These are phyloP conservation scores for Plectranthus barbatus DNA, from an alignment of 257 asterid genomes.

Conservation along the genomic window DNA sequence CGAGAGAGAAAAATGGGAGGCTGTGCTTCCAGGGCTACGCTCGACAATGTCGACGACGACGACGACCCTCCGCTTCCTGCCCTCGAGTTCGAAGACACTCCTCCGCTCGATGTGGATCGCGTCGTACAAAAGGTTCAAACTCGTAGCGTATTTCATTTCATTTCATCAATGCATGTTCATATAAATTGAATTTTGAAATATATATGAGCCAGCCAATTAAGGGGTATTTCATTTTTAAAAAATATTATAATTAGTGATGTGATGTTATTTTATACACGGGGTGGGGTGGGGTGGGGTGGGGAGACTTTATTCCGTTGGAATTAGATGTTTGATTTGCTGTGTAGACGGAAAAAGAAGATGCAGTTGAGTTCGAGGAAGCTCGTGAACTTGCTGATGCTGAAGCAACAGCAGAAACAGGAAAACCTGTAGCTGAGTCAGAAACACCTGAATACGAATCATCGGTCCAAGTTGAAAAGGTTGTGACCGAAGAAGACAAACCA, in stretches of 20 bases:
- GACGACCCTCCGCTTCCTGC: conserved; percentile 13
- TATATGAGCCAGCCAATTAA: no score
- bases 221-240: no score
- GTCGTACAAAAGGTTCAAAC: not conserved
- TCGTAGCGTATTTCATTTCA: not conserved
- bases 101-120: conserved; percentile 3
- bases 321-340: no score
- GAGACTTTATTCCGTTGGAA: no score
- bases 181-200: no score
- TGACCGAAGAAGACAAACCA: no score
- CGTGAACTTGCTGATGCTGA: not conserved
- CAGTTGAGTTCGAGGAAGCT: not conserved
- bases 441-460: not conserved
- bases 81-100: not conserved
- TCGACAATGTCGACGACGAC: conserved; percentile 26
- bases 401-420: not conserved
- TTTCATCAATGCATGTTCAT: not conserved
- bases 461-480: no score
- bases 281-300: not conserved
- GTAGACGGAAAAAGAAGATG: conserved; percentile 11
- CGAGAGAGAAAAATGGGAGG: conserved; percentile 35
- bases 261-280: not conserved
- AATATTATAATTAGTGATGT: no score
- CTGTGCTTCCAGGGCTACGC: conserved; percentile 38
- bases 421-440: not conserved